phyloP scores from a whole-genome alignment of 768 basidiomycete species.

The Vararia minispora region DNA sequence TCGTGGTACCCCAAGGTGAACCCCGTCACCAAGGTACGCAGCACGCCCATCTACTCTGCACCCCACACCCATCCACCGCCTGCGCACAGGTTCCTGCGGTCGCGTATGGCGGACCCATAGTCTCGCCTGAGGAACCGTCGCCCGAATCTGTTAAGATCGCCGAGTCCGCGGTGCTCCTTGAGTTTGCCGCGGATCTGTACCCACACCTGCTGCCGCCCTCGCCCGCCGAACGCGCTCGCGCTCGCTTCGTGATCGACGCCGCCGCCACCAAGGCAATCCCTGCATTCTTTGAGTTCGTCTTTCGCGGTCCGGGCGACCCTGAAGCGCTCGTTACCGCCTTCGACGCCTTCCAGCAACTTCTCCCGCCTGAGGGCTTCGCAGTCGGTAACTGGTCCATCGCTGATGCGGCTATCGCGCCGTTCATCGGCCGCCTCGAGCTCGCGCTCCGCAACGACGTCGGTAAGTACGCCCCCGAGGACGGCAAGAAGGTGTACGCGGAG shows the following conservation, averaged over 20 bases:
- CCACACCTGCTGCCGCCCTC: conserved; percentile 41
- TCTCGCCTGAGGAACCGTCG: conserved; percentile 43
- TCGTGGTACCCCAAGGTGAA: conserved; percentile 62
- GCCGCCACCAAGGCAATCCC: conserved; percentile 35
- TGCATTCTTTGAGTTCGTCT: conserved; percentile 25
- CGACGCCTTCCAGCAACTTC: conserved; percentile 36
- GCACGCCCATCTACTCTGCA: background rate
- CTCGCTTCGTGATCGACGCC: conserved; percentile 52
- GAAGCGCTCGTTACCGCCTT: conserved; percentile 31
- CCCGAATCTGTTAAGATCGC: conserved; percentile 48
- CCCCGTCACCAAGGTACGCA: conserved; percentile 48
- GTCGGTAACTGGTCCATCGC: conserved; percentile 44
- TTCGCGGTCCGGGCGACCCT: conserved; percentile 27
- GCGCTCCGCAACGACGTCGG: conserved; percentile 40
- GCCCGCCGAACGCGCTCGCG: conserved; percentile 44
- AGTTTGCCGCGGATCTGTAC: conserved; percentile 55
- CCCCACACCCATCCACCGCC: background rate
- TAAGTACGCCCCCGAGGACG: conserved; percentile 35
- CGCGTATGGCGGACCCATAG: conserved; percentile 49
- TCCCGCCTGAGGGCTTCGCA: conserved; percentile 37
- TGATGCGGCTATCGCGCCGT: conserved; percentile 49
- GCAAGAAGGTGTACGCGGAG: conserved; percentile 28
- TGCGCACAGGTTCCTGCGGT: conserved; percentile 42
- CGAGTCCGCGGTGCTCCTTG: conserved; percentile 55
- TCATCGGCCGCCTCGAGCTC: conserved; percentile 42